A percentile compares a stretch with the other conserved stretches of the same genome.
Evolutionary conservation across 352 stramenopile genomes (phyloP).

Genomic region (Pseudoperonospora humuli): DNA sequence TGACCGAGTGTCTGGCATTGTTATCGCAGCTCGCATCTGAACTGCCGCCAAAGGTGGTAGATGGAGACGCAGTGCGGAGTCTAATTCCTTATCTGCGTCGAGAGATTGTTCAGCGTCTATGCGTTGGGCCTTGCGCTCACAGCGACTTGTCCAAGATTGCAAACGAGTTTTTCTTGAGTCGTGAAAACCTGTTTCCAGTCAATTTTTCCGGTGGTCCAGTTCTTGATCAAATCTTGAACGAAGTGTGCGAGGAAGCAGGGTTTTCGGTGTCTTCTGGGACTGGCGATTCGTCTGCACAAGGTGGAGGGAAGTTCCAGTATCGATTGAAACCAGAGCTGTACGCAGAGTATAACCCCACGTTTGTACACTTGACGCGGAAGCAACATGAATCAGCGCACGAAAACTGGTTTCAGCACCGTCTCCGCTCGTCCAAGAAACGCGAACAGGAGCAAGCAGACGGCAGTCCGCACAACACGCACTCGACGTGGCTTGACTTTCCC

Average conservation of each 20-base stretch:
- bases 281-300: constrained; percentile 23
- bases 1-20: constrained; percentile 71
- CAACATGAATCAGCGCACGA: constrained; percentile 84
- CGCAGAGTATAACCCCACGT: constrained; percentile 80
- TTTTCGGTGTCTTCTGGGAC: constrained; percentile 17
- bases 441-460: constrained; percentile 56
- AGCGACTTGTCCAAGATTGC: constrained; percentile 81
- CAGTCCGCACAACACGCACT: constrained; percentile 55
- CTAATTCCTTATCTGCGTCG: constrained; percentile 63
- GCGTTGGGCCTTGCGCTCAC: constrained; percentile 70
- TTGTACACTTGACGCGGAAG: constrained; percentile 81
- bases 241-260: constrained; percentile 44
- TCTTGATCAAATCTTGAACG: constrained; percentile 73
- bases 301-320: constrained; percentile 68
- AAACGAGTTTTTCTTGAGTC: constrained; percentile 71
- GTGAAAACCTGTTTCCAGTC: constrained; percentile 65
- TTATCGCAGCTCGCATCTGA: constrained; percentile 73
- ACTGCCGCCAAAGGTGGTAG: constrained; percentile 50
- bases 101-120: constrained; percentile 76
- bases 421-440: constrained; percentile 56
- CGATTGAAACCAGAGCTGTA: constrained; percentile 74
- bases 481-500: constrained; percentile 73
- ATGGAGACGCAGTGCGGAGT: constrained; percentile 41
- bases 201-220: constrained; percentile 62
- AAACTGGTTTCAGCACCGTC: constrained; percentile 79